Base-by-base conservation (phyloP, 2,329 filamentous ascomycete species). In the Colletotrichum gigasporum region DNA sequence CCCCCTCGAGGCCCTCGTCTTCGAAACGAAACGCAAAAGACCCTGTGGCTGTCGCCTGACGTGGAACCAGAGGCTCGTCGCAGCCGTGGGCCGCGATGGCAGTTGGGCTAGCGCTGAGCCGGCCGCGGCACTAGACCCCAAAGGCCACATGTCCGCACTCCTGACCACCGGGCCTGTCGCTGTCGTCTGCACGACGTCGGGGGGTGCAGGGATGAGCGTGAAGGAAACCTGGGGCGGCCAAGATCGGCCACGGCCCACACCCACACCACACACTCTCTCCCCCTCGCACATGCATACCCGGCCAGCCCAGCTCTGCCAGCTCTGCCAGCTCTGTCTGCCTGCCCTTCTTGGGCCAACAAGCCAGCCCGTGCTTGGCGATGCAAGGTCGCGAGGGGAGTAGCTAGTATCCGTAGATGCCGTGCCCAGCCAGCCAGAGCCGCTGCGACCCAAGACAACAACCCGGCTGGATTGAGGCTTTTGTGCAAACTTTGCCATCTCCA, bases 221-320 rank as follows among this genome's bases (percentile, higher is more conserved):
- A 34, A 24, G 11, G 61, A 64, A 64, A 64, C 48, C 61, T 60
- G 61, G 61, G 61, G 61, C 55, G 55, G 61, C 61, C 56, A 64
- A 64, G 61, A 64, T 64, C 56, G 58, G 20, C 39, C 34, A 42
- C 48, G 48, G 54, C 41, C 61, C 55, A 63, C 59, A n/a, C n/a
- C n/a, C n/a, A n/a, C n/a, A n/a, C n/a, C n/a, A n/a, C n/a, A n/a
- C n/a, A n/a, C n/a, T n/a, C n/a, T n/a, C n/a, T n/a, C n/a, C n/a
- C n/a, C n/a, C n/a, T 37, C 59, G 60, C 61, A 45, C 16, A 26
- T 41, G 39, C 55, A 61, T 54, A 37, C 47, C 54, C 53, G 32
- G 58, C 16, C n/a, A 32, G 60, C 47, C 39, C 47, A 52, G 45
- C 50, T 41, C 42, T n/a, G n/a, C n/a, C n/a, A n/a, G n/a, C n/a